Evolutionary conservation across 1,139 yeast species (phyloP), one percentile per base, ranked within the genome.

Genomic region (Pneumocystis canis): DNA sequence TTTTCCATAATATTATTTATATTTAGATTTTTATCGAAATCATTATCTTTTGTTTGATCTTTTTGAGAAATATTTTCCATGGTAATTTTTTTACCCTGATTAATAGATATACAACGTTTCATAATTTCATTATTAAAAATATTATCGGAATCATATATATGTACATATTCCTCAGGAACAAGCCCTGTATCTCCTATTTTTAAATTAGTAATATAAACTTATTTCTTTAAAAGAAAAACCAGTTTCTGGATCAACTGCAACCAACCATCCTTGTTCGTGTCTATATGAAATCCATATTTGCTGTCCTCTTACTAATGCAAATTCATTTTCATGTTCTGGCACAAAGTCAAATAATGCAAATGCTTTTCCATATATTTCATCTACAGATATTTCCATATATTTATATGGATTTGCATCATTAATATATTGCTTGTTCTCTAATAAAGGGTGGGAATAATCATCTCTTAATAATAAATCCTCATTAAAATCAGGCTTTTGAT

Each of bases 241-340:
- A 3, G 86, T 80, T 40, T 73, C 79, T 0, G 89, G 86, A 70
- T 87, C 90, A 69, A 85, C 88, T 0, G 97, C 97, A 61, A 92
- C 97, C 4, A 94, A 79, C 99, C 98, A 92, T 5, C 99, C 99
- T 72, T 92, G 97, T 28, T 97, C 97, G 72, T 92, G 96, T 66
- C 95, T 81, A 73, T 90, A 90, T 65, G 86, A 83, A 39, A 92
- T 86, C 82, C 92, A 85, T 2, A 94, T 82, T 25, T 82, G 74
- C 73, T 92, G 97, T 54, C 96, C 96, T 69, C 87, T 95, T 7
- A 73, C 74, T 57, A 92, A 76, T 16, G 81, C 83, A 62, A 90
- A 83, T 70, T 92, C 99, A 72, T 92, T 92, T 69, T 89, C 96
- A 73, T 92, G 92, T 72, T 92, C 97, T 0, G 98, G 96, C 39